Conservation (phyloP, 2,329 filamentous ascomycete genomes). For the Delphinella strobiligena region DNA sequence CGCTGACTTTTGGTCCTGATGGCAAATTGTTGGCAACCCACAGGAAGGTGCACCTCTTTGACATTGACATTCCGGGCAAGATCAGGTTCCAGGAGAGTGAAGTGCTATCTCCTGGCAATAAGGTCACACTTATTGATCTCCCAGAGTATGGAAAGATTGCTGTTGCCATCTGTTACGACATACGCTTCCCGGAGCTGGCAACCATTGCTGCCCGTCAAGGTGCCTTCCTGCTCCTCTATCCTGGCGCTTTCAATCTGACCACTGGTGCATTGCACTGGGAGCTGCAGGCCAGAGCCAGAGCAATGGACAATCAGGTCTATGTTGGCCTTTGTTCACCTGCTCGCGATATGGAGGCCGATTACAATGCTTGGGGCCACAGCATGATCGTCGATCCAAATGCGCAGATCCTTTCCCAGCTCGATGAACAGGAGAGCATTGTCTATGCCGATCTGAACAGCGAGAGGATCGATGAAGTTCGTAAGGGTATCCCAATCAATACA, state of each 20-base stretch:
- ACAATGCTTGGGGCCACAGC: slow-evolving; percentile 88
- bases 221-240: slow-evolving; percentile 82
- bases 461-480: slow-evolving; percentile 62
- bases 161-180: slow-evolving; percentile 92
- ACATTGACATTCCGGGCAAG: slow-evolving; percentile 93
- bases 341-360: slow-evolving; percentile 61
- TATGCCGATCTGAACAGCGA: slow-evolving; percentile 57
- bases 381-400: slow-evolving; percentile 83
- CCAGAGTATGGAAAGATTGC: slow-evolving; percentile 81
- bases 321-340: slow-evolving; percentile 88
- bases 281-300: slow-evolving; percentile 67
- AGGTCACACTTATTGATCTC: slow-evolving; percentile 73
- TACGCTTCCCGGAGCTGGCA: slow-evolving; percentile 89
- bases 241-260: slow-evolving; percentile 92
- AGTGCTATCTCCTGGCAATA: slow-evolving; percentile 73
- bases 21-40: slow-evolving; percentile 78
- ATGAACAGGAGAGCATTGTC: slow-evolving; percentile 65
- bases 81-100: slow-evolving; percentile 87
- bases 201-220: slow-evolving; percentile 76
- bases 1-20: slow-evolving; percentile 64
- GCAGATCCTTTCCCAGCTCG: slow-evolving; percentile 64
- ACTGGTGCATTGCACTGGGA: slow-evolving; percentile 90
- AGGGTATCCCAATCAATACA: slow-evolving; percentile 68
- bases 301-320: slow-evolving; percentile 89
- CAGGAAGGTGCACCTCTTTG: slow-evolving; percentile 91